Conservation (phyloP, 2,329 filamentous ascomycete genomes). For the Aspergillus fijiensis region DNA sequence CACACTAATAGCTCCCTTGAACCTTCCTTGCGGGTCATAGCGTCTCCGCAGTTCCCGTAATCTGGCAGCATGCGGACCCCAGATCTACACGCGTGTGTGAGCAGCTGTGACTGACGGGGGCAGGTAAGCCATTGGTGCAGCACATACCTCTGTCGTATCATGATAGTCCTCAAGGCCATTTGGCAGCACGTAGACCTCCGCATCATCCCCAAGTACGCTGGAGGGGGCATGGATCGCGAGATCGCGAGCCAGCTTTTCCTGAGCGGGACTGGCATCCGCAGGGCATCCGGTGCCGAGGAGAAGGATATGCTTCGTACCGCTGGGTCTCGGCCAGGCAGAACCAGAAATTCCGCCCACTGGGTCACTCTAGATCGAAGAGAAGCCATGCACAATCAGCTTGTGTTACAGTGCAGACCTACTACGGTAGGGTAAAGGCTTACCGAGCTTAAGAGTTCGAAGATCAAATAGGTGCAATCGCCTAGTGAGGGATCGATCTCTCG, state of each 20-base stretch:
- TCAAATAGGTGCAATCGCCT: slow-evolving; percentile 14
- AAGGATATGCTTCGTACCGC: slow-evolving; percentile 9
- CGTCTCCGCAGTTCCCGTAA: background rate
- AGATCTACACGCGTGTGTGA: background rate
- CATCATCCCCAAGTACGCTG: background rate
- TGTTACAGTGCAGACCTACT: background rate
- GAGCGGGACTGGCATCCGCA: background rate
- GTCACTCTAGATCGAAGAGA: slow-evolving; percentile 1
- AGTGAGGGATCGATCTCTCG: slow-evolving; percentile 2
- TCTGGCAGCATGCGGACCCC: slow-evolving; percentile 6
- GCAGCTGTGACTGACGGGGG: background rate
- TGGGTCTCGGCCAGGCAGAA: slow-evolving; percentile 14
- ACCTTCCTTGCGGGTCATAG: too few species aligned
- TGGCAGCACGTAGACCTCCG: background rate
- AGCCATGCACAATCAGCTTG: background rate
- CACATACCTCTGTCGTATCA: slow-evolving; percentile 9
- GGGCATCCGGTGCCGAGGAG: slow-evolving; percentile 12
- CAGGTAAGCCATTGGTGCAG: background rate
- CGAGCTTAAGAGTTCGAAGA: slow-evolving; percentile 11
- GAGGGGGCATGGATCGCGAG: slow-evolving; percentile 2
- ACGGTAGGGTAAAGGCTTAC: background rate
- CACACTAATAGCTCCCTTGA: too few species aligned
- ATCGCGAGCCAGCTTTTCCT: slow-evolving; percentile 8
- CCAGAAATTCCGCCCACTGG: background rate
- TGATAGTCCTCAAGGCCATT: slow-evolving; percentile 9